These are phyloP conservation scores for Carpinus fangiana DNA, from an alignment of 306 rosid genomes.

Conservation along the genomic window DNA sequence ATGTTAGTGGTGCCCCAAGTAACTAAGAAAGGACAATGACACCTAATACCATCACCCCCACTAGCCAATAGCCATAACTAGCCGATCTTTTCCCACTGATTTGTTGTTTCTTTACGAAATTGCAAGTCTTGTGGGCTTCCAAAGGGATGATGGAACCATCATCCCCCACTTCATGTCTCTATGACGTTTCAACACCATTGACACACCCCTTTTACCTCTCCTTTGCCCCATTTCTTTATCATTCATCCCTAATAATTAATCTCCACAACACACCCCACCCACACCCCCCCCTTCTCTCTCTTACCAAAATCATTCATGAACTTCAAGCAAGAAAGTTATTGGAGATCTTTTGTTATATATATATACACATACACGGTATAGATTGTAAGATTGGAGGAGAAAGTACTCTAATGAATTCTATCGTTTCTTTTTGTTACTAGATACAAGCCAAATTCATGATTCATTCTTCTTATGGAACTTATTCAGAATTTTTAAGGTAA, in stretches of 20 bases:
- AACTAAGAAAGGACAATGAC: slow-evolving; percentile 20
- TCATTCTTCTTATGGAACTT: too few relatives aligned
- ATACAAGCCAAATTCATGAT: too few relatives aligned
- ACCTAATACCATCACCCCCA: slow-evolving; percentile 6
- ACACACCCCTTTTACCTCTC: neutral
- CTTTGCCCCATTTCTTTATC: neutral
- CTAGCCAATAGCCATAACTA: neutral
- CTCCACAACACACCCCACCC: too few relatives aligned
- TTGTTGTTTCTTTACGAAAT: neutral
- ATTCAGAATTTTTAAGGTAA: too few relatives aligned
- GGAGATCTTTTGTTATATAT: too few relatives aligned
- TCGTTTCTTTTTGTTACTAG: too few relatives aligned
- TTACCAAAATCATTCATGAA: neutral
- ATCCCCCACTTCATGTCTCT: slow-evolving; percentile 14
- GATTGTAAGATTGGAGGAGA: too few relatives aligned
- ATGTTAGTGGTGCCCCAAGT: slow-evolving; percentile 17
- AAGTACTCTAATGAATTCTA: too few relatives aligned
- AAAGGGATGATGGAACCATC: neutral
- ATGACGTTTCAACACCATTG: slow-evolving; percentile 8
- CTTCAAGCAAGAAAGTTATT: too few relatives aligned
- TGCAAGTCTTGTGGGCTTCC: neutral
- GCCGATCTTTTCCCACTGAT: neutral
- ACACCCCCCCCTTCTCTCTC: neutral
- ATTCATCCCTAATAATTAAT: neutral
- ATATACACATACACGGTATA: too few relatives aligned